These are phyloP conservation scores for Theobroma cacao DNA, from an alignment of 345 rosid species.

Conservation along the genomic window DNA sequence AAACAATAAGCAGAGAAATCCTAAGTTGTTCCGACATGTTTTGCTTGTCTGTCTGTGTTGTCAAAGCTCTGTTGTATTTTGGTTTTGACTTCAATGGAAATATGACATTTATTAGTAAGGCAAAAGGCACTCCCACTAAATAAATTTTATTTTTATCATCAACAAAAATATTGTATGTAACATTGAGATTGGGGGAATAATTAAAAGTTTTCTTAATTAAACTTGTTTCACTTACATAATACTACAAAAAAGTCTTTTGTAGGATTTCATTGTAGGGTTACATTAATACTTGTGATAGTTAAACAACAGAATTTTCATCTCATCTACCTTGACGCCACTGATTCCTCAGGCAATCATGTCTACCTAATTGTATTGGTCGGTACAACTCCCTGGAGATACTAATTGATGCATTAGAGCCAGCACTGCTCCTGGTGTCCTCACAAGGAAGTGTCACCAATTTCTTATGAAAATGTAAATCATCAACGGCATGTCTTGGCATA, in stretches of 20 bases:
- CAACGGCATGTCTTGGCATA: slow-evolving; percentile 26
- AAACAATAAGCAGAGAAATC: too few species aligned
- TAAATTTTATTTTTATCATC: too few species aligned
- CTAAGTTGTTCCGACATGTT: too few species aligned
- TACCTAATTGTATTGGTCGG: slow-evolving; percentile 43
- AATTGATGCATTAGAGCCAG: slow-evolving; percentile 41
- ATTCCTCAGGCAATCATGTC: slow-evolving; percentile 21
- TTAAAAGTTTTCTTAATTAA: neutral
- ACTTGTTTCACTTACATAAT: neutral
- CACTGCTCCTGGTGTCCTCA: slow-evolving; percentile 50
- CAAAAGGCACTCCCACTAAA: too few species aligned
- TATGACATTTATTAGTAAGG: too few species aligned
- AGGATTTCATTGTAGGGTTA: neutral
- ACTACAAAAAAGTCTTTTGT: slow-evolving; percentile 3
- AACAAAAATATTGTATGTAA: too few species aligned
- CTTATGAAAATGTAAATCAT: slow-evolving; percentile 34
- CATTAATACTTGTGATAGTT: neutral
- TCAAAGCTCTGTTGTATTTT: too few species aligned
- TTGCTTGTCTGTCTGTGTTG: too few species aligned
- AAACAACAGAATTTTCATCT: neutral
- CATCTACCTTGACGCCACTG: neutral
- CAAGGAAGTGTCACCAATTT: slow-evolving; percentile 43
- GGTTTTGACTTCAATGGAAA: too few species aligned
- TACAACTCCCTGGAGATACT: slow-evolving; percentile 50
- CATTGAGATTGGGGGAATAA: neutral